phyloP scores from a whole-genome alignment of 2,329 filamentous ascomycete species.

The Drechslerella coelobrocha region DNA sequence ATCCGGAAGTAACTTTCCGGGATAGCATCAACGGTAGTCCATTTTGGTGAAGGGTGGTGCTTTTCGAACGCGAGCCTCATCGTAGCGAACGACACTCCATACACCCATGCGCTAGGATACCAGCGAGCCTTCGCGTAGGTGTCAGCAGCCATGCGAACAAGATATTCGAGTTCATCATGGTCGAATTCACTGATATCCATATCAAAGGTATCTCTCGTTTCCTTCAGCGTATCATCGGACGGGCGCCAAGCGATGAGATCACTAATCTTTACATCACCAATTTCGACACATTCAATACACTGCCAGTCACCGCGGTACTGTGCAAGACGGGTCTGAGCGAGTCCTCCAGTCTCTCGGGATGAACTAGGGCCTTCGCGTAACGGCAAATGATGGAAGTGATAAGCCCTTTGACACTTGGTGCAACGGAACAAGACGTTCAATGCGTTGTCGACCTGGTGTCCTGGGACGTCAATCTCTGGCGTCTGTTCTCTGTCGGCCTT shows the following conservation, averaged over 20 bases:
- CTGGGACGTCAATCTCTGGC: conserved; percentile 61
- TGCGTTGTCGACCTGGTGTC: conserved; percentile 73
- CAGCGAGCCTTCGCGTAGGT: conserved; percentile 85
- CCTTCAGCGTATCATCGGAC: conserved; percentile 65
- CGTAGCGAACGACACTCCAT: conserved; percentile 67
- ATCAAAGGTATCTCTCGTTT: conserved; percentile 62
- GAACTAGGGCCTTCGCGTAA: conserved; percentile 57
- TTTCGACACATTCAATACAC: conserved; percentile 77
- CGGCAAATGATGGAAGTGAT: conserved; percentile 84
- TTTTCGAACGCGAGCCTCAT: conserved; percentile 81
- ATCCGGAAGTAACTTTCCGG: conserved; percentile 83
- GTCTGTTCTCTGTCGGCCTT: conserved; percentile 37
- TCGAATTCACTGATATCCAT: conserved; percentile 62
- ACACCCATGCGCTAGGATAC: conserved; percentile 90
- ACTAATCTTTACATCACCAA: conserved; percentile 70
- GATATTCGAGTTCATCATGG: conserved; percentile 86
- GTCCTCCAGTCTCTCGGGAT: conserved; percentile 60
- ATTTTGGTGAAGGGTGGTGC: conserved; percentile 70
- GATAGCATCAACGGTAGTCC: conserved; percentile 77
- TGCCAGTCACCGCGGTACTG: conserved; percentile 77
- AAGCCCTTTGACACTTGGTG: conserved; percentile 74
- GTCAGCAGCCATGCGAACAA: conserved; percentile 82
- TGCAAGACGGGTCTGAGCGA: conserved; percentile 66
- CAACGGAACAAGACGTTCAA: conserved; percentile 85
- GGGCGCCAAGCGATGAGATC: conserved; percentile 90